phyloP scores from a whole-genome alignment of 2,329 filamentous ascomycete species.

The Diaporthe sp. region DNA sequence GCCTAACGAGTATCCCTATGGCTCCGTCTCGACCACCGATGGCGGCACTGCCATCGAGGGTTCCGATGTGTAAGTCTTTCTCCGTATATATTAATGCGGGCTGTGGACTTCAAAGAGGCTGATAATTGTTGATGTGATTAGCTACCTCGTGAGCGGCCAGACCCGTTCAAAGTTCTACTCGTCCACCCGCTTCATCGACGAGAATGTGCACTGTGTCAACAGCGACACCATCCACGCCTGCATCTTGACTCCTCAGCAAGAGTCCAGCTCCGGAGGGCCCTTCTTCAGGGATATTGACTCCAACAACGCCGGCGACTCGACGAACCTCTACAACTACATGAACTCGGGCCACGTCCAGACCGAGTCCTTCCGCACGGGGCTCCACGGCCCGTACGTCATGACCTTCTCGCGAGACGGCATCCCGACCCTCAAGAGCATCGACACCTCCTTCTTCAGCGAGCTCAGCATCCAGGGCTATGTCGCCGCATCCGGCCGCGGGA shows the following conservation, averaged over 20 bases:
- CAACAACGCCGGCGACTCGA: constrained; percentile 66
- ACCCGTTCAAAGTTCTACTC: constrained; percentile 75
- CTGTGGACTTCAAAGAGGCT: background rate
- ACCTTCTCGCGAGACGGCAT: constrained; percentile 65
- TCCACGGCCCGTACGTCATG: constrained; percentile 72
- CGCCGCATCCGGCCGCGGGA: constrained; percentile 61
- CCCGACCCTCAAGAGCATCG: constrained; percentile 57
- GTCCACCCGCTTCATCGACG: constrained; percentile 72
- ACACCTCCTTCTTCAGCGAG: constrained; percentile 68
- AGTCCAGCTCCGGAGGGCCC: constrained; percentile 69
- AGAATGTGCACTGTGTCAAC: constrained; percentile 66
- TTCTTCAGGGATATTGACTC: constrained; percentile 68
- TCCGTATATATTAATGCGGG: background rate
- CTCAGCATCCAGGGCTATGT: constrained; percentile 68
- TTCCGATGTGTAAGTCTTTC: constrained; percentile 53
- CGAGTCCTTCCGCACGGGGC: constrained; percentile 67
- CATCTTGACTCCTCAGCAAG: constrained; percentile 45
- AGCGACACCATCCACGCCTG: constrained; percentile 55
- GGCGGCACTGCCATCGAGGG: constrained; percentile 61
- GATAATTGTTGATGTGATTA: background rate
- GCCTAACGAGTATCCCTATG: constrained; percentile 50
- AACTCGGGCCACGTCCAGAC: constrained; percentile 71
- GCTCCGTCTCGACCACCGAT: constrained; percentile 61
- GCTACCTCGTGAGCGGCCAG: constrained; percentile 64
- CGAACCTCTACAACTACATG: constrained; percentile 71